Conservation (phyloP, 2,329 filamentous ascomycete genomes). For the Paraphoma sp. region DNA sequence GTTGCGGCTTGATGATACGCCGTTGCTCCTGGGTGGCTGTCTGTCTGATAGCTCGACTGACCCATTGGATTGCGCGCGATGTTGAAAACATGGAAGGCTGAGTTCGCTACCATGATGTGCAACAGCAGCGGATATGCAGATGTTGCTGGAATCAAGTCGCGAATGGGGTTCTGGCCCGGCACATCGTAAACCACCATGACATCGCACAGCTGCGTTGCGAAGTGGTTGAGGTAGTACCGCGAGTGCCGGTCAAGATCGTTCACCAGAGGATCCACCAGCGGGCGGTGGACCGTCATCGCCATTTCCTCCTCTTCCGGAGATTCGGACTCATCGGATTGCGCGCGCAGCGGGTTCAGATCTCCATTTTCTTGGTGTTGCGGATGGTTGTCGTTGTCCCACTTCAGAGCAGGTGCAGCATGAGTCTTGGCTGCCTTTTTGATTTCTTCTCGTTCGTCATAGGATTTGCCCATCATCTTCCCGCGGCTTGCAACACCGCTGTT, state of each 20-base stretch:
- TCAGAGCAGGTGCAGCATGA: constrained; percentile 22
- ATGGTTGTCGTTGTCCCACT: constrained; percentile 20
- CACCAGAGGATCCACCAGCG: constrained; percentile 62
- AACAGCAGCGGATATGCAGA: constrained; percentile 54
- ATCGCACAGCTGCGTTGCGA: constrained; percentile 59
- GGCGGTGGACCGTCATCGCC: constrained; percentile 44
- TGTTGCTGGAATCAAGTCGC: constrained; percentile 56
- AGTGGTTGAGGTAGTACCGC: constrained; percentile 57
- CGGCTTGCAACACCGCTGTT: constrained; percentile 60
- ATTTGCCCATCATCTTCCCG: constrained; percentile 62
- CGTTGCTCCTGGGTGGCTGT: constrained; percentile 40
- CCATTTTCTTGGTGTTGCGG: constrained; percentile 5
- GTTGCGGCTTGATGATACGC: constrained; percentile 46
- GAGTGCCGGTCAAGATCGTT: constrained; percentile 58
- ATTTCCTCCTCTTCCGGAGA: constrained; percentile 9
- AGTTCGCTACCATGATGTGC: constrained; percentile 56
- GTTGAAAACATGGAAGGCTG: constrained; percentile 56
- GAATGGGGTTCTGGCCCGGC: constrained; percentile 55
- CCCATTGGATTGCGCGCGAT: constrained; percentile 44
- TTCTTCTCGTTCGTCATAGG: constrained; percentile 49
- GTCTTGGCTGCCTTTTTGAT: constrained; percentile 34
- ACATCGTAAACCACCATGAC: constrained; percentile 60
- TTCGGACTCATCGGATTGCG: neutral
- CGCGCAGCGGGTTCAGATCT: constrained; percentile 2
- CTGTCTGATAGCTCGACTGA: constrained; percentile 41